Conservation (phyloP, 768 basidiomycete species). For the Mycena olivaceomarginata region DNA sequence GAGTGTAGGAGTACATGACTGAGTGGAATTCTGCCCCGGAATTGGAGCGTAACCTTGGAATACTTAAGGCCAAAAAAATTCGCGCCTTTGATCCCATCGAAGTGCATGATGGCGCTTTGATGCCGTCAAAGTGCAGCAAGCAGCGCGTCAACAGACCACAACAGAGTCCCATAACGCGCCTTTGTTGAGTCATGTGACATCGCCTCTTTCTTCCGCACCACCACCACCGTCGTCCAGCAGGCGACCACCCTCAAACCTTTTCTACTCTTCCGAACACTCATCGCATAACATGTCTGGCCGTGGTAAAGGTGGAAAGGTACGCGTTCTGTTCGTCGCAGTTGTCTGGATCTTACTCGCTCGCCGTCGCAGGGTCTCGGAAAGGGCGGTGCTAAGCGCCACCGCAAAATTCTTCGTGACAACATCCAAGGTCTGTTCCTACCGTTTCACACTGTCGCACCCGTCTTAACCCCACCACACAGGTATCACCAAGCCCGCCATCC, state of each 20-base stretch:
- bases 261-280: constrained; percentile 34
- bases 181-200: constrained; percentile 23
- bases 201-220: constrained; percentile 19
- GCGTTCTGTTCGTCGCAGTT: too few relatives aligned
- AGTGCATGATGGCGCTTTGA: too few relatives aligned
- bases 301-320: constrained; percentile 95
- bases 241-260: constrained; percentile 27
- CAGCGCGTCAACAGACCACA: not conserved
- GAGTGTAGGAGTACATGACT: too few relatives aligned
- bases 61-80: too few relatives aligned
- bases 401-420: constrained; percentile 4
- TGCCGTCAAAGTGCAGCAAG: too few relatives aligned
- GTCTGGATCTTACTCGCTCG: not conserved
- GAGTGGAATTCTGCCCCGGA: too few relatives aligned
- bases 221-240: constrained; percentile 1
- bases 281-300: constrained; percentile 89
- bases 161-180: constrained; percentile 5
- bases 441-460: not conserved
- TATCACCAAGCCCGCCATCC: constrained; percentile 89
- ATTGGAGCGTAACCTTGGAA: too few relatives aligned
- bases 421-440: not conserved
- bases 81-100: too few relatives aligned
- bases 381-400: constrained; percentile 3
- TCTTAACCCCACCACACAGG: constrained; percentile 56
- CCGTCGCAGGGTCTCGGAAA: not conserved